Evolutionary conservation across 129 eudicot species (phyloP), one percentile per base, ranked within the genome.

Genomic region (Chrysanthemum makinoi): DNA sequence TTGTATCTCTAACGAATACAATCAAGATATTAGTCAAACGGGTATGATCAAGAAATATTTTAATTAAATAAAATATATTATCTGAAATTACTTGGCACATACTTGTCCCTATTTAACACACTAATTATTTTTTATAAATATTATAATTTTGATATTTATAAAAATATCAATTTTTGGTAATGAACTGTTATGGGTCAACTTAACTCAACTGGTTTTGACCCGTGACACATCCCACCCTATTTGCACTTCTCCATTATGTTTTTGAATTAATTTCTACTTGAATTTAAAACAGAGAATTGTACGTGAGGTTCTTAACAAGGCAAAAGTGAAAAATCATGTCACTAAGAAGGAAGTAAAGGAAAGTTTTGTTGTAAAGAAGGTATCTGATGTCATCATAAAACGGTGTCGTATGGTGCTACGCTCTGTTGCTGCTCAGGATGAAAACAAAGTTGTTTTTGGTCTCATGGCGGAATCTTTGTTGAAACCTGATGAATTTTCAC

Each of bases 231-330:
- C 22, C 72, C 22, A 10, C 30, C 44, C 59, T 19, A 12, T 19
- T 44, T 30, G 16, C 59, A 5, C 24, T 26, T 50, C 24, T 22
- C 24, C 15, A 14, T 16, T 39, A 28, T 61, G 0, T 69, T 39
- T 70, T 46, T 46, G 0, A 18, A 51, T 47, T 77, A 71, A 77
- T 48, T 61, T 49, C 17, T 3, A n/a, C 15, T 18, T 77, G 22
- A 50, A 52, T 14, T 2, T n/a, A 1, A 35, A 55, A 60, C 94
- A 95, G 99, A 88, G 86, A 84, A 89, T 93, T 30, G 96, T 90
- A 10, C 71, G 88, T 46, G 82, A 86, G 50, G 85, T 95, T 56
- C 88, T 95, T 33, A 86, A 73, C 33, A 83, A 77, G 5, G 83
- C 80, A 74, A 69, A 51, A 53, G 67, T 66, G 92, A 83, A 83